A percentile compares a stretch with the other conserved stretches of the same genome.
Conservation (phyloP, 768 basidiomycete genomes). For the Pleurotus giganteus region DNA sequence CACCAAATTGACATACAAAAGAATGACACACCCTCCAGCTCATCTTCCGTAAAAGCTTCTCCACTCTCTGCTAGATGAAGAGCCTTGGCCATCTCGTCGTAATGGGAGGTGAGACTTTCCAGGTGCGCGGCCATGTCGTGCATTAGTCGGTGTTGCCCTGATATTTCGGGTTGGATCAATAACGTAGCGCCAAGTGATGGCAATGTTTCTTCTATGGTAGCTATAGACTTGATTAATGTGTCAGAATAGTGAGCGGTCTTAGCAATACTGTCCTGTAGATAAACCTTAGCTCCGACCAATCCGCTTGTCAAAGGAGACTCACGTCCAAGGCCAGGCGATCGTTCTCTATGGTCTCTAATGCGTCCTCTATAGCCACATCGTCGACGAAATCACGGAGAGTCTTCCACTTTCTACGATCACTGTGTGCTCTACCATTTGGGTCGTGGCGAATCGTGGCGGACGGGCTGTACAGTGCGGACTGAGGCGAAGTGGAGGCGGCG, state of each 20-base stretch:
- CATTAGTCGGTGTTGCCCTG: conserved; percentile 50
- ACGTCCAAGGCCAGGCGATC: conserved; percentile 71
- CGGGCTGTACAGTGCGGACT: conserved; percentile 33
- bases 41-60: conserved; percentile 63
- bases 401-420: conserved; percentile 69
- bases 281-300: not conserved
- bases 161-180: conserved; percentile 44
- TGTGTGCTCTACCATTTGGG: conserved; percentile 20
- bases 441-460: conserved; percentile 33
- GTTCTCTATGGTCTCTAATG: conserved; percentile 68
- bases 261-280: conserved; percentile 54
- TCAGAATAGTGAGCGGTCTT: conserved; percentile 69
- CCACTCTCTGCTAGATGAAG: conserved; percentile 69
- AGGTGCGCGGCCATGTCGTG: conserved; percentile 69
- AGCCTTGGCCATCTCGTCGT: conserved; percentile 72
- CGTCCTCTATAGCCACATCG: conserved; percentile 77
- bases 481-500: conserved; percentile 8
- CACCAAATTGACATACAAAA: not conserved
- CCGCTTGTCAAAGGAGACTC: conserved; percentile 26
- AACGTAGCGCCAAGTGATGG: conserved; percentile 35
- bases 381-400: conserved; percentile 84
- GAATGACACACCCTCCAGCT: conserved; percentile 53
- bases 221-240: conserved; percentile 53
- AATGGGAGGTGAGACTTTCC: conserved; percentile 72
- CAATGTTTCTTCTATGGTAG: conserved; percentile 51